Percentiles rank a stretch among this genome's conserved stretches.
Conservation (phyloP, 768 basidiomycete species). For the Tephrocybe sp. region DNA sequence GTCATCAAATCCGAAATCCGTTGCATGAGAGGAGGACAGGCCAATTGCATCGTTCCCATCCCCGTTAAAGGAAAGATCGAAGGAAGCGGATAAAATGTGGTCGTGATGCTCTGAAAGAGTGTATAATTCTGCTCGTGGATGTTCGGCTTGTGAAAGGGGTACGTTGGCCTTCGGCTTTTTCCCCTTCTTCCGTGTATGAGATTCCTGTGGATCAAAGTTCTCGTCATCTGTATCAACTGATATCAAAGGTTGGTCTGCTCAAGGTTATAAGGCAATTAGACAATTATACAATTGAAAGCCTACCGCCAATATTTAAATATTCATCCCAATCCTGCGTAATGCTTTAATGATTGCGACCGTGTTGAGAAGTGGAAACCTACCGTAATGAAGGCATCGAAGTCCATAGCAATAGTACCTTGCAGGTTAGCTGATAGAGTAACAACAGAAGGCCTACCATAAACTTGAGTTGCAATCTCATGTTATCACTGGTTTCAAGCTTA, state of each 20-base stretch:
- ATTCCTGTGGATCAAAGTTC: constrained; percentile 46
- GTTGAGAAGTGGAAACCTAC: constrained; percentile 39
- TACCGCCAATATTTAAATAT: constrained; percentile 51
- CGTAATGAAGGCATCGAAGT: constrained; percentile 65
- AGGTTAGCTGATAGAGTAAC: constrained; percentile 56
- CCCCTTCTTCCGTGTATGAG: constrained; percentile 18
- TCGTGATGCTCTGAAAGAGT: constrained; percentile 75
- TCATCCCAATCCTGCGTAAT: constrained; percentile 61
- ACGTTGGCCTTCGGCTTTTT: constrained; percentile 22
- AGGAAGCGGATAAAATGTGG: constrained; percentile 63
- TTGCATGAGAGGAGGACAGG: constrained; percentile 57
- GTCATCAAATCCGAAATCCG: constrained; percentile 50
- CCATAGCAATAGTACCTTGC: constrained; percentile 44
- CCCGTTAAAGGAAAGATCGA: constrained; percentile 58
- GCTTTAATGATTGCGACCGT: background rate
- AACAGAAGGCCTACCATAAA: constrained; percentile 41
- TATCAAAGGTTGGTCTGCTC: constrained; percentile 6
- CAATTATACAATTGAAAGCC: background rate
- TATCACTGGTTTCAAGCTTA: constrained; percentile 26
- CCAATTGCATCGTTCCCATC: constrained; percentile 30
- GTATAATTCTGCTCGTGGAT: constrained; percentile 50
- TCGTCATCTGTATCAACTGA: constrained; percentile 40
- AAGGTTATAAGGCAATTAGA: background rate
- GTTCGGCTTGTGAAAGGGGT: constrained; percentile 34
- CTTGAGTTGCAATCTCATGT: background rate